Evolutionary conservation across 2,329 filamentous ascomycete genomes (phyloP).

Genomic region (Talaromyces sp.): DNA sequence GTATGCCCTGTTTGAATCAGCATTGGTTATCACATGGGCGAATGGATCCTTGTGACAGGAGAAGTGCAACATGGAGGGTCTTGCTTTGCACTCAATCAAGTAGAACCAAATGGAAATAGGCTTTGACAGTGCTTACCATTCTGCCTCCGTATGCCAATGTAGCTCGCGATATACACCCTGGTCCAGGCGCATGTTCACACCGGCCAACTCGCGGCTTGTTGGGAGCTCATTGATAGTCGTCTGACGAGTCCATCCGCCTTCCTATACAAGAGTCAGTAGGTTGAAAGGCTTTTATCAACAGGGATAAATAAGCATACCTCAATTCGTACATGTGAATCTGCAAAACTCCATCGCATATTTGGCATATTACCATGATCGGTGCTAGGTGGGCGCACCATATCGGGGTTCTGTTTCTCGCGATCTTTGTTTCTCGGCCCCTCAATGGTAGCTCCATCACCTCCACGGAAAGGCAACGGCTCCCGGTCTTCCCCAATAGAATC

Average conservation of each 20-base stretch:
- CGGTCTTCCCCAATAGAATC: conserved; percentile 63
- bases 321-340: conserved; percentile 65
- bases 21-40: neutral
- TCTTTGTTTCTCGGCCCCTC: conserved; percentile 70
- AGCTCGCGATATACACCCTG: conserved; percentile 73
- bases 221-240: conserved; percentile 51
- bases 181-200: conserved; percentile 77
- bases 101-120: too few species aligned
- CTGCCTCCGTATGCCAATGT: conserved; percentile 80
- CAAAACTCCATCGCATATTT: conserved; percentile 74
- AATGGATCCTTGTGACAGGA: too few species aligned
- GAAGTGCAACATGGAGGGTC: too few species aligned
- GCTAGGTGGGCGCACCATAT: conserved; percentile 70
- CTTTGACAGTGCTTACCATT: conserved; percentile 46
- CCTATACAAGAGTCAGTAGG: conserved; percentile 46
- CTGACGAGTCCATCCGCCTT: conserved; percentile 76
- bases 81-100: too few species aligned
- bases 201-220: conserved; percentile 65
- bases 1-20: conserved; percentile 59
- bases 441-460: conserved; percentile 66
- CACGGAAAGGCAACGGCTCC: conserved; percentile 67
- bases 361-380: conserved; percentile 71
- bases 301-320: conserved; percentile 38
- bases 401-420: conserved; percentile 70
- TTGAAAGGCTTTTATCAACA: too few species aligned